Conservation (phyloP, 2,329 filamentous ascomycete species). For the Penicillium sp. region DNA sequence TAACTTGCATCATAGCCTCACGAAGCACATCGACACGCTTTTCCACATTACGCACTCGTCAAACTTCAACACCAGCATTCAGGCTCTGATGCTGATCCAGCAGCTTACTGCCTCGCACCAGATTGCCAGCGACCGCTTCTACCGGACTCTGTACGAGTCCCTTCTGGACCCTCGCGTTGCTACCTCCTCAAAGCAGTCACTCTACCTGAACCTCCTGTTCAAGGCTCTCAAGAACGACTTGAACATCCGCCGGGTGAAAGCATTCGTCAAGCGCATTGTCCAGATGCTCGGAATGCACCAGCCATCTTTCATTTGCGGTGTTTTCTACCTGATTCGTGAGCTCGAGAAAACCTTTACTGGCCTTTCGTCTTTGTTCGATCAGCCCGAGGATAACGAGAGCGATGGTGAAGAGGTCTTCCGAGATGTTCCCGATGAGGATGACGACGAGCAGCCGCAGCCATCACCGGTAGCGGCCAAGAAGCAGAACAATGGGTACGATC, state of each 20-base stretch:
- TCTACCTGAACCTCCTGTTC: slow-evolving; percentile 91
- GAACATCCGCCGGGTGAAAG: slow-evolving; percentile 89
- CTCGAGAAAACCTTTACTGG: slow-evolving; percentile 76
- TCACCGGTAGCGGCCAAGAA: slow-evolving; percentile 27
- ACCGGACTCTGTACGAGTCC: slow-evolving; percentile 92
- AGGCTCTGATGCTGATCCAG: slow-evolving; percentile 91
- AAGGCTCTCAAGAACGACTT: slow-evolving; percentile 84
- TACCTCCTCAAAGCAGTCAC: slow-evolving; percentile 87
- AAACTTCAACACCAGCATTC: slow-evolving; percentile 98
- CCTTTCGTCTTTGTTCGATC: slow-evolving; percentile 72
- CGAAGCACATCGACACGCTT: slow-evolving; percentile 86
- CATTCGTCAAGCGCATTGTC: slow-evolving; percentile 89
- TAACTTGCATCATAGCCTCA: slow-evolving; percentile 56
- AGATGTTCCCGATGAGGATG: slow-evolving; percentile 60
- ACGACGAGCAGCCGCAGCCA: slow-evolving; percentile 36
- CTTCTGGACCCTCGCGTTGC: slow-evolving; percentile 84
- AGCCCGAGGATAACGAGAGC: slow-evolving; percentile 74
- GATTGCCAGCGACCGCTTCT: slow-evolving; percentile 84
- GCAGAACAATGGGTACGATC: slow-evolving; percentile 63
- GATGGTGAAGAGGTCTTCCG: slow-evolving; percentile 68
- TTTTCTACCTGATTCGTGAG: slow-evolving; percentile 85
- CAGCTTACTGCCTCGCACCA: slow-evolving; percentile 81
- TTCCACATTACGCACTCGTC: slow-evolving; percentile 96
- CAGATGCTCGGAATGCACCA: slow-evolving; percentile 87
- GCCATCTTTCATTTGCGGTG: slow-evolving; percentile 85